Evolutionary conservation across 352 stramenopile species (phyloP).

Genomic region (Bremia lactucae): DNA sequence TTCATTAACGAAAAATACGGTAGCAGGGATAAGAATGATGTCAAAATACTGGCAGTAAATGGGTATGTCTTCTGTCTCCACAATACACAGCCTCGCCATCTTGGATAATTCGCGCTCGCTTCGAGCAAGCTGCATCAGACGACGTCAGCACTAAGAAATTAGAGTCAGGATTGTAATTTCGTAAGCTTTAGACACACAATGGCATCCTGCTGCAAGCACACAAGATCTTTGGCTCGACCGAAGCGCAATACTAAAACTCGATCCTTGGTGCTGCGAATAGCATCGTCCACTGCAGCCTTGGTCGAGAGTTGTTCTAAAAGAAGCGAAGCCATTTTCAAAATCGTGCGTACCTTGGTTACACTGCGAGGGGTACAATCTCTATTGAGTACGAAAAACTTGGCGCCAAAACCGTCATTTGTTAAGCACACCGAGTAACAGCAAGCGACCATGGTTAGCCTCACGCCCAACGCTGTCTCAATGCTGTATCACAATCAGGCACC

Average conservation of each 20-base stretch:
- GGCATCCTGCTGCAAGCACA: slow-evolving; percentile 79
- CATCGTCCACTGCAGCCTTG: slow-evolving; percentile 64
- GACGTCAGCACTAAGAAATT: slow-evolving; percentile 4
- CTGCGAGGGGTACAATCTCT: not conserved
- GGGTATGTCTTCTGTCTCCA: slow-evolving; percentile 60
- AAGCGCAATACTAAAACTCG: slow-evolving; percentile 81
- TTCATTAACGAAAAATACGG: slow-evolving; percentile 82
- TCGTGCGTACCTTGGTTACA: not conserved
- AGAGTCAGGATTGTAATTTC: not conserved
- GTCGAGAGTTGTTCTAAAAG: slow-evolving; percentile 51
- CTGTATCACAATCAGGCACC: slow-evolving; percentile 79
- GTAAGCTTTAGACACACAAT: slow-evolving; percentile 30
- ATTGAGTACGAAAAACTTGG: slow-evolving; percentile 11
- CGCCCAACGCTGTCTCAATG: slow-evolving; percentile 72
- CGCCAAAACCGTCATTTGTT: slow-evolving; percentile 14
- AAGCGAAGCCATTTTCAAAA: slow-evolving; percentile 64
- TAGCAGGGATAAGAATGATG: slow-evolving; percentile 78
- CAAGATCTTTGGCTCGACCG: slow-evolving; percentile 42
- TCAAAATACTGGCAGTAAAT: slow-evolving; percentile 86
- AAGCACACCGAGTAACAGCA: too few species aligned
- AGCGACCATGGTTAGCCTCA: slow-evolving; percentile 69
- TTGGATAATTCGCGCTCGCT: slow-evolving; percentile 65
- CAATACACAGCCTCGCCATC: slow-evolving; percentile 64
- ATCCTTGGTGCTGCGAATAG: slow-evolving; percentile 68
- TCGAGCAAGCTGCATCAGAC: slow-evolving; percentile 47